Evolutionary conservation across 1,284 basidiomycete species (phyloP), one percentile per base, ranked within the genome.

Genomic region (Ustilago lituana): DNA sequence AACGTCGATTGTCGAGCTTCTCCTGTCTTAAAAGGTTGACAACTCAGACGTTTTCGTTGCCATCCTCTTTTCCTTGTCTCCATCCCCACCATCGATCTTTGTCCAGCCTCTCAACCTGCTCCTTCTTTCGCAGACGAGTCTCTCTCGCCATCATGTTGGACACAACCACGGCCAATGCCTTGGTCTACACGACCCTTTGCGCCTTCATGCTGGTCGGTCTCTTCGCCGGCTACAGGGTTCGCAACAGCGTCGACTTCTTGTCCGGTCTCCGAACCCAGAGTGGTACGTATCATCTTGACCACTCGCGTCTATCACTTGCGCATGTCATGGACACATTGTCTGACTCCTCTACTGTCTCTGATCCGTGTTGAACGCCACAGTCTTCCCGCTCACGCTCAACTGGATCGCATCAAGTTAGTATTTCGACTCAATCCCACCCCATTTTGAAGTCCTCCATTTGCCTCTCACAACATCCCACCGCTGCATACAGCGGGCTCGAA

Each of bases 341-440:
- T 46, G 26, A 33, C 41, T 14, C 17, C 5, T 31, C 8, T 11
- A 9, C 12, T 17, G 15, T 26, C 17, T 43, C n/a, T n/a, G n/a
- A n/a, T 23, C 12, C 35, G n/a, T 22, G 15, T 19, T n/a, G 20
- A 19, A 32, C 40, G 37, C 19, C 40, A 24, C 61, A 78, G 79
- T 73, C 38, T 71, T 79, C 33, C 79, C 78, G 9, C 66, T 82
- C 31, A 64, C 77, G 39, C 66, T 82, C 48, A 82, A 82, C 55
- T 82, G 80, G 80, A 75, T 82, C 65, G 75, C 80, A 43, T 78
- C 77, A 61, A 80, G 80, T 82, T 74, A 76, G 79, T 81, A 68
- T 46, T 38, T 37, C 19, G 50, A 23, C 27, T 33, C 45, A 14
- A 9, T 9, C 37, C 17, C 17, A 35, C 20, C 23, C 40, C 38